Percentiles rank a stretch among this genome's conserved stretches.
phyloP scores from a whole-genome alignment of 1,284 basidiomycete genomes.

The Papiliotrema flavescens region DNA sequence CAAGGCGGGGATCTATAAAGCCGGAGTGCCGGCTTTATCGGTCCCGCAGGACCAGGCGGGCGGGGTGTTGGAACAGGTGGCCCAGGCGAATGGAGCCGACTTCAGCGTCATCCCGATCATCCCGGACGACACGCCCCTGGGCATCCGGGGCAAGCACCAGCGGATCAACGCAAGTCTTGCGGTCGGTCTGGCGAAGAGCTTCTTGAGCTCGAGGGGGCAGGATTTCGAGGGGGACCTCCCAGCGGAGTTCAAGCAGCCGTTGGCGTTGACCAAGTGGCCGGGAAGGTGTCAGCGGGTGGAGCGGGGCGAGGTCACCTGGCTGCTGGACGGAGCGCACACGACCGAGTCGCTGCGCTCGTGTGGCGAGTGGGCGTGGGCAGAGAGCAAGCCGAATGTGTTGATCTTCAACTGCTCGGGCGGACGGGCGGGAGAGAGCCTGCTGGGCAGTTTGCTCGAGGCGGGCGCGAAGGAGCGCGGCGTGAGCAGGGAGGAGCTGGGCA shows the following conservation, averaged over 20 bases:
- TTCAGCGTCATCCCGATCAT: constrained; percentile 37
- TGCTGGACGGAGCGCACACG: constrained; percentile 94
- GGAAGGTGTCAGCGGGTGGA: constrained; percentile 93
- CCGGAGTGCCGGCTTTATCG: constrained; percentile 78
- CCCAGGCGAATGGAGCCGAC: constrained; percentile 60
- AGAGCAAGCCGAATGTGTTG: constrained; percentile 57
- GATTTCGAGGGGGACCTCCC: constrained; percentile 51
- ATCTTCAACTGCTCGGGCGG: constrained; percentile 97
- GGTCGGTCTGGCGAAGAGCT: constrained; percentile 66
- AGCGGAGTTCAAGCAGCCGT: constrained; percentile 58
- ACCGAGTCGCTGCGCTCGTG: constrained; percentile 83
- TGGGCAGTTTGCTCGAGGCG: constrained; percentile 57
- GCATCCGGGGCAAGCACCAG: constrained; percentile 86
- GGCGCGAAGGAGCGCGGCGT: constrained; percentile 29
- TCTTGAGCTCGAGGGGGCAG: constrained; percentile 55
- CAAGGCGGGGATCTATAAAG: constrained; percentile 96
- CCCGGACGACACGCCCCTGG: constrained; percentile 52
- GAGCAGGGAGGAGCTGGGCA: constrained; percentile 50
- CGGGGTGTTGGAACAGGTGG: constrained; percentile 63
- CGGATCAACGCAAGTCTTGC: constrained; percentile 86
- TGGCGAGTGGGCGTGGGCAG: constrained; percentile 64
- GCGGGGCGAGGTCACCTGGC: constrained; percentile 67
- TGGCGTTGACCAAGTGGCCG: constrained; percentile 80
- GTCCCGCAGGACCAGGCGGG: constrained; percentile 67
- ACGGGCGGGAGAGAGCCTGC: constrained; percentile 70